A percentile compares a stretch with the other conserved stretches of the same genome.
Conservation (phyloP, 1,139 yeast genomes). For the Candida frijolesensis region DNA sequence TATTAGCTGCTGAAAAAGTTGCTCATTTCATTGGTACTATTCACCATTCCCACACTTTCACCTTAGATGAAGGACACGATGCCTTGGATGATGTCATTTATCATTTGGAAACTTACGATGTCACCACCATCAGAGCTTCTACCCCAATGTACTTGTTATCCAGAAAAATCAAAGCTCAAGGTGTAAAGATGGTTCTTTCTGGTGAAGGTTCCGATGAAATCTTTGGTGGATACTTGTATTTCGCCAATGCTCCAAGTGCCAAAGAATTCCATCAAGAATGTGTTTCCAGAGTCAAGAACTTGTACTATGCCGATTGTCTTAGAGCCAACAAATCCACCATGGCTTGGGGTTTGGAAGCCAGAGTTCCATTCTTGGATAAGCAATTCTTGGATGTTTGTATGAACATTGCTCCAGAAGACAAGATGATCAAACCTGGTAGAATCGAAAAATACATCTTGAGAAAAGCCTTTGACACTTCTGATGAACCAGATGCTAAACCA, state of each 20-base stretch:
- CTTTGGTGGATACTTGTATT: conserved; percentile 97
- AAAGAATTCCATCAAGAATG: conserved; percentile 93
- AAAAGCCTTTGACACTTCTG: conserved; percentile 92
- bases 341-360: conserved; percentile 99
- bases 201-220: conserved; percentile 99
- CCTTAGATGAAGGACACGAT: conserved; percentile 94
- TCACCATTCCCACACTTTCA: conserved; percentile 97
- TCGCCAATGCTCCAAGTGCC: conserved; percentile 94
- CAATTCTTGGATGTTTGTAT: conserved; percentile 88
- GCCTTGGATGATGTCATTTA: conserved; percentile 92
- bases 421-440: conserved; percentile 72
- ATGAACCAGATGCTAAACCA: conserved; percentile 68
- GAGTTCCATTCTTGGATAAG: conserved; percentile 98
- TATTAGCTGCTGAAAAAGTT: conserved; percentile 93
- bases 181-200: conserved; percentile 97
- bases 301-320: conserved; percentile 94
- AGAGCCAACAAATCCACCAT: conserved; percentile 99
- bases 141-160: conserved; percentile 97
- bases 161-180: conserved; percentile 98
- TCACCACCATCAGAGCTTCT: conserved; percentile 97
- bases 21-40: conserved; percentile 93
- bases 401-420: conserved; percentile 94
- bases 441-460: conserved; percentile 95
- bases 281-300: conserved; percentile 93
- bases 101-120: conserved; percentile 97